Evolutionary conservation across 768 basidiomycete species (phyloP), one percentile per base, ranked within the genome.

Genomic region (Dioszegia crocea): DNA sequence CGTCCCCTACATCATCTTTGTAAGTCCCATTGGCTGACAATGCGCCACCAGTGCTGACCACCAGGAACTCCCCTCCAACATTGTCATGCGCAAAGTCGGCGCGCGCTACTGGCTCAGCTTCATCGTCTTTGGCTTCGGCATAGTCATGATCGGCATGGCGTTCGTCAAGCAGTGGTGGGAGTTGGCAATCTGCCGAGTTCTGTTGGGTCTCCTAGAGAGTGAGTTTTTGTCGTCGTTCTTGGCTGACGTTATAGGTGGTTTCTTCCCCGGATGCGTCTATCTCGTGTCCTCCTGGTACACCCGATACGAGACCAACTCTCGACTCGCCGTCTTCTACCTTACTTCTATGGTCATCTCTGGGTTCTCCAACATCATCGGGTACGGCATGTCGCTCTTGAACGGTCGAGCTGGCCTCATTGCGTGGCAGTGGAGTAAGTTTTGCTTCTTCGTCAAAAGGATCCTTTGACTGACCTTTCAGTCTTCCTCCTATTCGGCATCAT

Each of bases 131-230:
- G 57, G 69, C 21, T 74, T 71, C 62, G 75, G 75, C 26, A 63
- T 61, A 3, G 65, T 67, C 24, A 74, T 71, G 67, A 48, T 74
- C 16, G 66, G 65, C 23, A 67, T 70, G 62, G 73, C 67, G 4
- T 74, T 76, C 45, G 65, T 67, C 47, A 73, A 71, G 54, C 57
- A 60, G 39, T 76, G 75, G 75, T 57, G 66, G 47, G 61, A 66
- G 27, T 56, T 76, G 29, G 67, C 65, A 2, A 72, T 61, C 39
- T 64, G 70, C 24, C 60, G 75, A n/a, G 65, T 61, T 21, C 49
- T 76, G 8, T 59, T 76, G 14, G 75, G 75, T 45, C 54, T 71
- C 45, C 60, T 76, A 4, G 74, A 76, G 45, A 33, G 33, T 33
- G 33, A 33, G 33, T 33, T 14, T 33, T 33, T 6, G 8, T 6